phyloP scores from a whole-genome alignment of 1,284 basidiomycete species.

The Sporisorium scitamineum region DNA sequence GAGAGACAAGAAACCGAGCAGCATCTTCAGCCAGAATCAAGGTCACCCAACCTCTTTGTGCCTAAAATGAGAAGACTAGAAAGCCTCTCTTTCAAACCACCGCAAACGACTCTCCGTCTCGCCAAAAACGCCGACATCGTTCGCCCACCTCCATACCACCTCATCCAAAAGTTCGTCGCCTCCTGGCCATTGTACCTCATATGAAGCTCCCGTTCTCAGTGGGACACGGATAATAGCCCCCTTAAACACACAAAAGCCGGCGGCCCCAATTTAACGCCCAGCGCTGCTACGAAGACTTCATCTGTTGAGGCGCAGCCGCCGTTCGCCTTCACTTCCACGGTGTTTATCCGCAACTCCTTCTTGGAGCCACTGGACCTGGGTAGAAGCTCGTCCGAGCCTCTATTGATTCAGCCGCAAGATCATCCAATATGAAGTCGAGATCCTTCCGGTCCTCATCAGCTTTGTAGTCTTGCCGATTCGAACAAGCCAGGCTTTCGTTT shows the following conservation, averaged over 20 bases:
- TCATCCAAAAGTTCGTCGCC: too few species aligned
- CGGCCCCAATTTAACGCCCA: background rate
- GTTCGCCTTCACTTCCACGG: background rate
- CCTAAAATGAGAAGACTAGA: too few species aligned
- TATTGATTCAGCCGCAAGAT: too few species aligned
- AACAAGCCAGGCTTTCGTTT: background rate
- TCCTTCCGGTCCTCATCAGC: background rate
- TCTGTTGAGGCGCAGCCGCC: background rate
- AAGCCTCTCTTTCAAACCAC: background rate
- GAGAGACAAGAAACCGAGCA: too few species aligned
- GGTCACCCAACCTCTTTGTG: too few species aligned
- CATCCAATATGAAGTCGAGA: too few species aligned
- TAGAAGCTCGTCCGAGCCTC: too few species aligned
- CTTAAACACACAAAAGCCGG: background rate
- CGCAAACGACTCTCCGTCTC: background rate
- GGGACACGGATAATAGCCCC: background rate
- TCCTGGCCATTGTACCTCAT: background rate
- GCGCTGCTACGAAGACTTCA: background rate
- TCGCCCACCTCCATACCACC: background rate
- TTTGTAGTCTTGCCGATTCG: background rate
- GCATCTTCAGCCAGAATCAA: too few species aligned
- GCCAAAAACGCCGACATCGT: background rate
- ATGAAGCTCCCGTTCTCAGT: background rate
- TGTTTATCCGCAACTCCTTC: too few species aligned
- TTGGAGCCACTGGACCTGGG: too few species aligned